Evolutionary conservation across 2,329 filamentous ascomycete genomes (phyloP).

Genomic region (Aspergillus ochraceus): DNA sequence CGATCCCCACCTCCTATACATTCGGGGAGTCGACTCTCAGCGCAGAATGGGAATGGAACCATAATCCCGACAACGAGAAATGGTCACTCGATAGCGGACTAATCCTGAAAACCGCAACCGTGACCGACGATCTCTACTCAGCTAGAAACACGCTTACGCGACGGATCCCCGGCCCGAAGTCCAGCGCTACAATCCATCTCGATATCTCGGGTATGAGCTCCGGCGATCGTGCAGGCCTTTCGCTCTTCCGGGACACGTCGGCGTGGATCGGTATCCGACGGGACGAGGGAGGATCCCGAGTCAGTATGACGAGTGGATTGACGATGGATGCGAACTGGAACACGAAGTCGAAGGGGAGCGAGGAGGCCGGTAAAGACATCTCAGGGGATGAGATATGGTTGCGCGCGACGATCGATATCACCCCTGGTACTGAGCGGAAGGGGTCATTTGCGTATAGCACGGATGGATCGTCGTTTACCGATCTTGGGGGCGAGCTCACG

Average conservation of each 20-base stretch:
- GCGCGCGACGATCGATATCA: constrained; percentile 38
- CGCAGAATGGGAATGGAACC: constrained; percentile 62
- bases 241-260: constrained; percentile 54
- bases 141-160: constrained; percentile 46
- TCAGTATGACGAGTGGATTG: constrained; percentile 42
- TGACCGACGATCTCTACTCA: constrained; percentile 52
- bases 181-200: constrained; percentile 52
- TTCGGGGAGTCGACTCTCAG: constrained; percentile 48
- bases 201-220: constrained; percentile 51
- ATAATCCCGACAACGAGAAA: constrained; percentile 56
- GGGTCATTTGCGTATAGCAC: constrained; percentile 46
- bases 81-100: constrained; percentile 50
- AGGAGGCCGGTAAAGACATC: constrained; percentile 21
- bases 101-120: constrained; percentile 50
- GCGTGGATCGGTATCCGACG: constrained; percentile 56
- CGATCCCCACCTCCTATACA: constrained; percentile 32
- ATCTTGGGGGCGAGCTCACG: constrained; percentile 34
- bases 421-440: constrained; percentile 26
- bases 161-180: constrained; percentile 41
- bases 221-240: constrained; percentile 55
- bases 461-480: constrained; percentile 42
- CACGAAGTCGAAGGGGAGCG: constrained; percentile 30
- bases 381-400: constrained; percentile 35
- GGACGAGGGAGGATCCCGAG: constrained; percentile 27
- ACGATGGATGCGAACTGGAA: constrained; percentile 37